Percentiles rank a stretch among this genome's conserved stretches.
Evolutionary conservation across 2,329 filamentous ascomycete species (phyloP).

Genomic region (Scedosporium apiospermum): DNA sequence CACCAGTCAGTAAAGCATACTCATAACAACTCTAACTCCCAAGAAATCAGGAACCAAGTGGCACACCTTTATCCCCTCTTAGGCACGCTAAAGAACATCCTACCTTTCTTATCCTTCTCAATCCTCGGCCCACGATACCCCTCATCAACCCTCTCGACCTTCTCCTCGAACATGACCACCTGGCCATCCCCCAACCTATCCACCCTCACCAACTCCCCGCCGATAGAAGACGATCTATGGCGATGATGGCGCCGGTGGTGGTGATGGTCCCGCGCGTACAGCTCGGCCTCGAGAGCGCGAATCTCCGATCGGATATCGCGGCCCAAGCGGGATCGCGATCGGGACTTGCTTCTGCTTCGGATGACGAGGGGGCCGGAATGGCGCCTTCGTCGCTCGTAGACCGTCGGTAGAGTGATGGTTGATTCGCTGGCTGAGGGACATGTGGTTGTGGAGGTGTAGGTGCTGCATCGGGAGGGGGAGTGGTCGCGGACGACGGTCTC

Average conservation of each 20-base stretch:
- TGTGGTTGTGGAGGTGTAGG: slow-evolving; percentile 13
- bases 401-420: not conserved
- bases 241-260: slow-evolving; percentile 18
- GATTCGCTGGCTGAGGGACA: slow-evolving; percentile 17
- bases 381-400: not conserved
- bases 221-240: slow-evolving; percentile 20
- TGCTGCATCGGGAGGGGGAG: slow-evolving; percentile 33
- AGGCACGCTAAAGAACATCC: slow-evolving; percentile 77
- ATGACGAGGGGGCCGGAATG: slow-evolving; percentile 31
- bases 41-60: slow-evolving; percentile 10
- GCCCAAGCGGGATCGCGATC: slow-evolving; percentile 36
- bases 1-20: not conserved
- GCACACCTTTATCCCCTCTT: slow-evolving; percentile 53
- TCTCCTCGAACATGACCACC: slow-evolving; percentile 53
- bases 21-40: not conserved
- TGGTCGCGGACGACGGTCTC: slow-evolving; percentile 38
- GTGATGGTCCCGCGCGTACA: slow-evolving; percentile 20
- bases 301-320: slow-evolving; percentile 67
- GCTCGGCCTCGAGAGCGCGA: slow-evolving; percentile 57
- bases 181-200: slow-evolving; percentile 49
- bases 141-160: slow-evolving; percentile 45
- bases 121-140: slow-evolving; percentile 54
- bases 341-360: slow-evolving; percentile 31
- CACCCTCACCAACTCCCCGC: slow-evolving; percentile 42
- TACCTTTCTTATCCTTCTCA: slow-evolving; percentile 92